Conservation (phyloP, 2,329 filamentous ascomycete genomes). For the Leptographium radiaticola region DNA sequence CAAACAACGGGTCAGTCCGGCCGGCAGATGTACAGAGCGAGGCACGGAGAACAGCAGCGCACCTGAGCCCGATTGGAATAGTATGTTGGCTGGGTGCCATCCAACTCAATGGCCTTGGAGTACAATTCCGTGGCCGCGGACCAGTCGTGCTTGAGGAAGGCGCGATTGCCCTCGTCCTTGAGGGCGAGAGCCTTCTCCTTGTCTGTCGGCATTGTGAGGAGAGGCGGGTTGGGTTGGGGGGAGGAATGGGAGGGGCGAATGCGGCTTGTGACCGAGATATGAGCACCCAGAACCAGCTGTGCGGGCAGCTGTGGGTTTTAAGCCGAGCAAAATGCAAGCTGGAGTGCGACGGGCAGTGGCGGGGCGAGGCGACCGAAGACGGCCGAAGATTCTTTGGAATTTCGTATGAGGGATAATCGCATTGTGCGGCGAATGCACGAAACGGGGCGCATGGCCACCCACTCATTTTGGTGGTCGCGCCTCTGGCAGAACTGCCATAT, state of each 20-base stretch:
- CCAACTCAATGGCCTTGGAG: constrained; percentile 71
- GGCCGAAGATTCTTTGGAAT: constrained; percentile 8
- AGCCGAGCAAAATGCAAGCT: background rate
- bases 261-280: background rate
- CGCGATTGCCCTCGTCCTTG: constrained; percentile 91
- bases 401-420: background rate
- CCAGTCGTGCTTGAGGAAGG: constrained; percentile 83
- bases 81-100: constrained; percentile 76
- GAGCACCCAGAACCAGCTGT: background rate
- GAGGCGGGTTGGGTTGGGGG: background rate
- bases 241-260: background rate
- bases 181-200: constrained; percentile 63
- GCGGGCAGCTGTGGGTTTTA: background rate
- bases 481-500: background rate
- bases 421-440: background rate
- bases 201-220: constrained; percentile 16
- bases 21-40: background rate
- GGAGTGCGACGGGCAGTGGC: constrained; percentile 3
- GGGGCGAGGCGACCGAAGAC: constrained; percentile 6
- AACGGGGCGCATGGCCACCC: background rate
- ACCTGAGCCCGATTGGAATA: constrained; percentile 94
- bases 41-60: constrained; percentile 15
- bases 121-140: constrained; percentile 70
- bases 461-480: no score
- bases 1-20: background rate